These are phyloP conservation scores for Paratrypanosoma confusum DNA, from an alignment of 208 protist species.

Conservation along the genomic window DNA sequence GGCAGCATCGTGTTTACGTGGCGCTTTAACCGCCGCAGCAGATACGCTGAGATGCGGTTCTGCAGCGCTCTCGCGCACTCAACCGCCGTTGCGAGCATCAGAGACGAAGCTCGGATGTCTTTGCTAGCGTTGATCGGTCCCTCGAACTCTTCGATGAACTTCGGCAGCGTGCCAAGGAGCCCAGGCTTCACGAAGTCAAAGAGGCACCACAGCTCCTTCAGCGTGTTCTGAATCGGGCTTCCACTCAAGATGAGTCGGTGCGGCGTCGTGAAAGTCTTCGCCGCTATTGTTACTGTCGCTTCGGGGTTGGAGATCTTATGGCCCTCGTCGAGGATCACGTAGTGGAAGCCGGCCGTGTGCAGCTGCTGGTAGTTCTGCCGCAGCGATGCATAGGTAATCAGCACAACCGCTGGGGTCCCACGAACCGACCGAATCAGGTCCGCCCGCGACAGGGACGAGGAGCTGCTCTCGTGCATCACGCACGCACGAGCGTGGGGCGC, in stretches of 20 bases:
- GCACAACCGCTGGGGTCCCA: constrained; percentile 62
- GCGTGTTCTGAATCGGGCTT: constrained; percentile 97
- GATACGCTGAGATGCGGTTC: constrained; percentile 90
- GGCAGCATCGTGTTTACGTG: constrained; percentile 90
- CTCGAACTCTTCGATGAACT: constrained; percentile 76
- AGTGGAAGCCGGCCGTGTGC: constrained; percentile 77
- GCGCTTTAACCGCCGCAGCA: constrained; percentile 93
- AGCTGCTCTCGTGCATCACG: constrained; percentile 77
- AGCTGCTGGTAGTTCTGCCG: constrained; percentile 46
- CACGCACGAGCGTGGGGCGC: constrained; percentile 67
- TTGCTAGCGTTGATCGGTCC: constrained; percentile 78
- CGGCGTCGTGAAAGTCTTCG: constrained; percentile 89
- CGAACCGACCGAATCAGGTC: constrained; percentile 35
- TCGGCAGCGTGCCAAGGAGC: constrained; percentile 81
- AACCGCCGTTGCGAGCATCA: constrained; percentile 90
- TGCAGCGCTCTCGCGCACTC: constrained; percentile 90
- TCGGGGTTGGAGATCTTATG: constrained; percentile 96
- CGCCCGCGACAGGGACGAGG: constrained; percentile 17
- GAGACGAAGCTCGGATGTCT: constrained; percentile 78
- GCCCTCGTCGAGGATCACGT: constrained; percentile 96
- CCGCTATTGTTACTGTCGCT: constrained; percentile 88
- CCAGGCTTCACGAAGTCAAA: constrained; percentile 99
- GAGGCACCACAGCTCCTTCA: constrained; percentile 98
- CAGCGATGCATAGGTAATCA: constrained; percentile 92
- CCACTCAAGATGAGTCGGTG: constrained; percentile 94